Base-by-base conservation (phyloP, 257 asterid species). In the Scutellaria minor region DNA sequence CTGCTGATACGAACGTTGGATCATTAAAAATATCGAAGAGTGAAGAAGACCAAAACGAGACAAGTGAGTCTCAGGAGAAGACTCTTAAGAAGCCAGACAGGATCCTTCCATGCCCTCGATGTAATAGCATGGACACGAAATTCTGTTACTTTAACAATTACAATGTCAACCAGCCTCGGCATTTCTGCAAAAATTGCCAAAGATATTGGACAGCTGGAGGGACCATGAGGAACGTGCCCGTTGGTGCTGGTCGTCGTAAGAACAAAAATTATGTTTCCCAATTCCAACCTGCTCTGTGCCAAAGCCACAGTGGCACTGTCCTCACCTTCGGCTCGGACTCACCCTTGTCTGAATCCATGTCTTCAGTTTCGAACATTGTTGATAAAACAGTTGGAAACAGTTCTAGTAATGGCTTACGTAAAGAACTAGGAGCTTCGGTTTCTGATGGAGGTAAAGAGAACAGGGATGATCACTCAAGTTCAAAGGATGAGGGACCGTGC, bases 151-250 rank as follows among this genome's bases (percentile, higher is more conserved):
- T 84, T 79, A 95, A 95, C 84, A 95, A 95, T 63, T 95, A 95
- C 90, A 95, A 95, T 1, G 90, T 90, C 61, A 92, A 87, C 83
- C 99, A 95, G 71, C 99, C 97, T 47, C 74, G 99, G n/a, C 97
- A 95, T 64, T 95, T 90, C 83, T 95, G 99, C 82, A 95, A 89
- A 86, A 90, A 86, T 67, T 95, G 99, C 82, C 98, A 95, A 89
- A 84, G 99, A 75, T 95, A 95, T 79, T 95, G 99, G 99, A 95
- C 99, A 35, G 98, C 98, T 40, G 99, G 99, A 27, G 99, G 99
- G 73, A 90, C 91, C 59, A 95, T 90, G 97, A 87, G 99, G 75
- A 95, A 90, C 15, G 96, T 95, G 15, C 96, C 99, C 1, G 84
- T 95, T 6, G 99, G 99, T 64, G 98, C 99, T 42, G 99, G 99